Conservation (phyloP, 1,284 basidiomycete genomes). For the Ganoderma meredithae region DNA sequence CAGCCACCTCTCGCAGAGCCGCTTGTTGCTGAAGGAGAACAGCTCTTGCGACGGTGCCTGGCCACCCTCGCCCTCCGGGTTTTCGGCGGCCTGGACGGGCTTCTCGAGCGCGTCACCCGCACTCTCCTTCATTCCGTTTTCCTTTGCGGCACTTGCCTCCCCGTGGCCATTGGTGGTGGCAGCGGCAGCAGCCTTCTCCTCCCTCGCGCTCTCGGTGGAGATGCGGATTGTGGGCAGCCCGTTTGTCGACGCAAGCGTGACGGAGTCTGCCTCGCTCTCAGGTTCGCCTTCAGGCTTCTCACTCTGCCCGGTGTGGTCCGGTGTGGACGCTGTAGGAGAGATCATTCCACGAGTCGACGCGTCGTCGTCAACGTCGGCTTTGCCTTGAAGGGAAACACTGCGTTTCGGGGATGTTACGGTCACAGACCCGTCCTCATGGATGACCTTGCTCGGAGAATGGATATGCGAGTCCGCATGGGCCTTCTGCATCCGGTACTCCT, state of each 20-base stretch:
- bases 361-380: slow-evolving; percentile 56
- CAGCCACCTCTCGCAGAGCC: slow-evolving; percentile 97
- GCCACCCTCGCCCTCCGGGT: slow-evolving; percentile 49
- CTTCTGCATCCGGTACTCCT: slow-evolving; percentile 94
- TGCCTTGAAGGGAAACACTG: slow-evolving; percentile 26
- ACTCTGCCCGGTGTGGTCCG: slow-evolving; percentile 24
- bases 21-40: slow-evolving; percentile 95
- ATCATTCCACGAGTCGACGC: slow-evolving; percentile 74
- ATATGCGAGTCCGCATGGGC: slow-evolving; percentile 64
- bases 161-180: slow-evolving; percentile 20
- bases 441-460: slow-evolving; percentile 36
- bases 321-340: slow-evolving; percentile 37
- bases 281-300: slow-evolving; percentile 27
- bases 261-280: slow-evolving; percentile 37
- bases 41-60: slow-evolving; percentile 57
- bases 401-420: slow-evolving; percentile 30
- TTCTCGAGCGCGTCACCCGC: slow-evolving; percentile 56
- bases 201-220: slow-evolving; percentile 77
- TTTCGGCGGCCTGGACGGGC: slow-evolving; percentile 65
- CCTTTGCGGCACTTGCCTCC: slow-evolving; percentile 32
- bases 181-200: slow-evolving; percentile 30
- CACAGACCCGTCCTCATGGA: slow-evolving; percentile 27
- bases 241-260: slow-evolving; percentile 38
- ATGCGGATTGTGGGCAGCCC: slow-evolving; percentile 89
- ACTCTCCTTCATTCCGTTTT: slow-evolving; percentile 35